phyloP scores from a whole-genome alignment of 257 asterid species.

The Gentiana dahurica region DNA sequence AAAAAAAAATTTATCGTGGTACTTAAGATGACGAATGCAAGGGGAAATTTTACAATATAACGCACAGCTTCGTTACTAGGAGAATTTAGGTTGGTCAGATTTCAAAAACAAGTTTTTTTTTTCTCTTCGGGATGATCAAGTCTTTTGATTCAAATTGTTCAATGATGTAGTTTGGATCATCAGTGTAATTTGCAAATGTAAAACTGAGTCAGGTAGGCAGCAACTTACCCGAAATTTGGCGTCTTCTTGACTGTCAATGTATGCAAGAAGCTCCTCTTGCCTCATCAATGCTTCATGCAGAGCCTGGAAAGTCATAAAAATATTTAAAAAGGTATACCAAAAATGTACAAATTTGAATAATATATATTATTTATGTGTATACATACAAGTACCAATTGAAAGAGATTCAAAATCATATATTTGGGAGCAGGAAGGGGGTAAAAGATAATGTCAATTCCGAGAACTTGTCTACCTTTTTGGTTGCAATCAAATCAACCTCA shows the following conservation, averaged over 20 bases:
- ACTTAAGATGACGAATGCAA: too few relatives aligned
- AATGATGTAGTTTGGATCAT: too few relatives aligned
- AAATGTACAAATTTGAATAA: neutral
- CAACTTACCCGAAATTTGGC: conserved; percentile 64
- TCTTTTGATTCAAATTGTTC: too few relatives aligned
- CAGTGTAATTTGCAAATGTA: neutral
- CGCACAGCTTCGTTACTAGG: too few relatives aligned
- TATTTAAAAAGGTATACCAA: conserved; percentile 2
- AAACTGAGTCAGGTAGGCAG: neutral
- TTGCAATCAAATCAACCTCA: conserved; percentile 91
- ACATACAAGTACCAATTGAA: neutral
- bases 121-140: too few relatives aligned
- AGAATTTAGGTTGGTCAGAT: too few relatives aligned
- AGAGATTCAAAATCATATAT: neutral
- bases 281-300: conserved; percentile 87
- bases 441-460: neutral
- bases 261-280: conserved; percentile 95
- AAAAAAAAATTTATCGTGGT: too few relatives aligned
- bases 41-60: too few relatives aligned
- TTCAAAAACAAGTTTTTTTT: too few relatives aligned
- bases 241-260: conserved; percentile 73
- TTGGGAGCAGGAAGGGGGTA: neutral
- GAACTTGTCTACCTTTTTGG: conserved; percentile 60
- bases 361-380: neutral
- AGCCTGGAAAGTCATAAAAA: conserved; percentile 51